Evolutionary conservation across 1,139 yeast genomes (phyloP).

Genomic region (Taphrina betulina): DNA sequence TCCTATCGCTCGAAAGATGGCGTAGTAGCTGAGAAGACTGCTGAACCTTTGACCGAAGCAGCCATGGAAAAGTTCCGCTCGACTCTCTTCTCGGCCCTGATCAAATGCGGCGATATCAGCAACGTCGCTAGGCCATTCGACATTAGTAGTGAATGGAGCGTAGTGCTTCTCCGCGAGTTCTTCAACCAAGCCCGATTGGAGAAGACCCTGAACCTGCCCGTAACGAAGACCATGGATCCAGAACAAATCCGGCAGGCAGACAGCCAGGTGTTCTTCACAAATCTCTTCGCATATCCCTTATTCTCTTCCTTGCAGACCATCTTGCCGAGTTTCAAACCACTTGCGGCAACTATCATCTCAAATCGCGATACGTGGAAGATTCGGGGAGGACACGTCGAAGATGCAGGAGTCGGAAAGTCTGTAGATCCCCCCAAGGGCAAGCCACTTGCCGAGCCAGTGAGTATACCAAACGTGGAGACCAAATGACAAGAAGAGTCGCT

Average conservation of each 20-base stretch:
- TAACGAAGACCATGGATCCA: slow-evolving; percentile 30
- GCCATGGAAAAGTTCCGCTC: slow-evolving; percentile 40
- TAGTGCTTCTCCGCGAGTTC: slow-evolving; percentile 71
- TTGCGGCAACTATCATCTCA: slow-evolving; percentile 1
- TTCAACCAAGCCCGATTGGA: slow-evolving; percentile 64
- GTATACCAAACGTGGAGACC: too few relatives aligned
- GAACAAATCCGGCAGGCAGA: slow-evolving; percentile 56
- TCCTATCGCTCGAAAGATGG: slow-evolving; percentile 11
- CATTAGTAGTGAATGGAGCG: slow-evolving; percentile 84
- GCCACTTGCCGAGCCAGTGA: too few relatives aligned
- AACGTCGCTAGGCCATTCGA: slow-evolving; percentile 79
- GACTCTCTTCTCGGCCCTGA: slow-evolving; percentile 63
- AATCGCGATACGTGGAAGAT: slow-evolving; percentile 12
- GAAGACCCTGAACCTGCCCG: slow-evolving; percentile 41
- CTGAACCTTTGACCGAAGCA: slow-evolving; percentile 23
- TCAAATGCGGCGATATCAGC: slow-evolving; percentile 92
- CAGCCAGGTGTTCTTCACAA: slow-evolving; percentile 83
- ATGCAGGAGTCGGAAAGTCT: too few relatives aligned
- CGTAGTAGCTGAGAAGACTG: slow-evolving; percentile 39
- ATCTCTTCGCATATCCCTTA: slow-evolving; percentile 74
- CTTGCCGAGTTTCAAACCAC: slow-evolving; percentile 41
- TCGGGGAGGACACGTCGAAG: too few relatives aligned
- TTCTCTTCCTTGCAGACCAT: slow-evolving; percentile 60
- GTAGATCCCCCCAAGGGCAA: too few relatives aligned
- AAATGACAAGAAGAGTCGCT: too few relatives aligned